These are phyloP conservation scores for Desmodesmus armatus DNA, from an alignment of 139 green algal genomes.

Conservation along the genomic window DNA sequence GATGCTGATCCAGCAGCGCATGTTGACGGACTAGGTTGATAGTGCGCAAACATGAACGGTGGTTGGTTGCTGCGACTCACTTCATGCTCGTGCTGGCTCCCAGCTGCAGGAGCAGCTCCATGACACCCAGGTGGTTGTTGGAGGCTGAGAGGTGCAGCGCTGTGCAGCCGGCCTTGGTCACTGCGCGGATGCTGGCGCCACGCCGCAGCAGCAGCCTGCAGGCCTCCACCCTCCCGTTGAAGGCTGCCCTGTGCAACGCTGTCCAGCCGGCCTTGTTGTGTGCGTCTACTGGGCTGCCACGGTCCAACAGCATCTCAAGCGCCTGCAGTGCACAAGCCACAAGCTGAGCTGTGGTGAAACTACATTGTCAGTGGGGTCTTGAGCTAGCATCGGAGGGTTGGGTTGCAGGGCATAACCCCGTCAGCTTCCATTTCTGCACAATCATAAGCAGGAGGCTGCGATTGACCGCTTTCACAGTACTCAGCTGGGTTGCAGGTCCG, in stretches of 20 bases:
- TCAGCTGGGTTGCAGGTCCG: too few relatives aligned
- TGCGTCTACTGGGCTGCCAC: slow-evolving; percentile 22
- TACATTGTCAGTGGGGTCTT: too few relatives aligned
- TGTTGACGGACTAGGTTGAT: too few relatives aligned
- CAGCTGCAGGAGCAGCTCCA: slow-evolving; percentile 31
- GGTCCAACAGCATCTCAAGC: slow-evolving; percentile 40
- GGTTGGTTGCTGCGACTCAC: slow-evolving; percentile 1
- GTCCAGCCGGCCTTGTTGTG: slow-evolving; percentile 36
- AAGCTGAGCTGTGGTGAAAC: too few relatives aligned
- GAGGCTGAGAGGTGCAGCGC: slow-evolving; percentile 27
- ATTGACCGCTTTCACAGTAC: too few relatives aligned
- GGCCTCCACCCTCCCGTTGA: slow-evolving; percentile 21
- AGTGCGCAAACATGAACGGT: too few relatives aligned
- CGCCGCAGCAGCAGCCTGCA: slow-evolving; percentile 32
- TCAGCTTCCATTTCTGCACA: too few relatives aligned
- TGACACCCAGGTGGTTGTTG: slow-evolving; percentile 38
- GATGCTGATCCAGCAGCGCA: too few relatives aligned
- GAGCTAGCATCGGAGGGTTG: too few relatives aligned
- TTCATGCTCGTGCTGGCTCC: slow-evolving; percentile 9
- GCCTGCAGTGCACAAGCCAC: not conserved
- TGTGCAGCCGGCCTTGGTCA: slow-evolving; percentile 14
- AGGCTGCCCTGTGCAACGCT: slow-evolving; percentile 36
- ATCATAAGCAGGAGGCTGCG: too few relatives aligned
- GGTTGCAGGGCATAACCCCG: too few relatives aligned
- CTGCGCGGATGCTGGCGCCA: slow-evolving; percentile 16